These are phyloP conservation scores for Neonectria magnoliae DNA, from an alignment of 2,329 filamentous ascomycete species.

Conservation along the genomic window DNA sequence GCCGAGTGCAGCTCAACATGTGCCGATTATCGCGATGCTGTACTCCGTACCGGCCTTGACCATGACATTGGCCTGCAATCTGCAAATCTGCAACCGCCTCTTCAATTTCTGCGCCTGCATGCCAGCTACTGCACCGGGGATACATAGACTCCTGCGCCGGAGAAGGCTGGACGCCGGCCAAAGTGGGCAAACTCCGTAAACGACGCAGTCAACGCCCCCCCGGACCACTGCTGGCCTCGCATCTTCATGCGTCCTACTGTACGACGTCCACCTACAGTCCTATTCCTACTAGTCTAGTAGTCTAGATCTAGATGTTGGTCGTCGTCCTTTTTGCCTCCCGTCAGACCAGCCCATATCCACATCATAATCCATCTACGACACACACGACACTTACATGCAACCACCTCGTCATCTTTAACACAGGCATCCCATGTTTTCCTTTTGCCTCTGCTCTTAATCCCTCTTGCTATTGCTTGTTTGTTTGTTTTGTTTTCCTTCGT, in stretches of 20 bases:
- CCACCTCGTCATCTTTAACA: slow-evolving; percentile 5
- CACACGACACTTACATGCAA: slow-evolving; percentile 9
- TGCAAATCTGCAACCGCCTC: slow-evolving; percentile 2
- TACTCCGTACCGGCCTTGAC: not conserved
- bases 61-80: not conserved
- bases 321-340: not conserved
- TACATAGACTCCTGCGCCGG: not conserved
- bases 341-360: not conserved
- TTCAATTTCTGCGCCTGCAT: slow-evolving; percentile 1
- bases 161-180: not conserved
- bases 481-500: slow-evolving; percentile 1
- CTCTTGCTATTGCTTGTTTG: not conserved
- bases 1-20: not conserved
- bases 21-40: not conserved
- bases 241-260: not conserved
- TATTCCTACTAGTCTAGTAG: not conserved
- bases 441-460: not conserved
- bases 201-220: not conserved
- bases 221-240: not conserved
- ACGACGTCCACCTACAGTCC: not conserved
- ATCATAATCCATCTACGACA: not conserved
- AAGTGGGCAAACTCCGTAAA: not conserved
- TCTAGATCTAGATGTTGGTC: not conserved
- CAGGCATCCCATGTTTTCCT: not conserved
- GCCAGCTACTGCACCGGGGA: not conserved